Base-by-base conservation (phyloP, 1,284 basidiomycete genomes). In the Trametes versicolor region DNA sequence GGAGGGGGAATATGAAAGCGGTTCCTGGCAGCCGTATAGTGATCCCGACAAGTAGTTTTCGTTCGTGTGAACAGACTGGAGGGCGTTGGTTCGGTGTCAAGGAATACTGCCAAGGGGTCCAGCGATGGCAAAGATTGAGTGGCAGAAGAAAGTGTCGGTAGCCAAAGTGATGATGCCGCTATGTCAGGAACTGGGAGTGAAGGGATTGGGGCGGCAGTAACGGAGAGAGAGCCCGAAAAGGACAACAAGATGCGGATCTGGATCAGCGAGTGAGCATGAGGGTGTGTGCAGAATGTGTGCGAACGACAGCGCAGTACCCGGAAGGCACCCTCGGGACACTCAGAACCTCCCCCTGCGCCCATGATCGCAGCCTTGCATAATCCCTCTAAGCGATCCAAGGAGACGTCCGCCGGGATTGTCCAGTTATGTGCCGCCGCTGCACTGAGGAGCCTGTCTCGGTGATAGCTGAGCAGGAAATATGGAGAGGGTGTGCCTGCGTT, bases 21-120 rank as follows among this genome's bases (percentile, higher is more conserved):
- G 1, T 70, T 68, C 21, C 91, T 87, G 2, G 92, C 90, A 29
- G 81, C 80, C 43, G 87, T 80, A 70, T 93, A 94, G 29, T 82
- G 74, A 10, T 73, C 66, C 53, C 92, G 83, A 36, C 81, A 65
- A 0, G 91, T 92, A 0, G 92, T 94, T 76, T 94, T 94, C 51
- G 89, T 89, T 36, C 74, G 72, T 0, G 89, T 89, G 73, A 88
- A 90, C 19, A 83, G 65, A 13, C 87, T 87, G 0, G 83, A 77
- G 9, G 81, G 74, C 0, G 87, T 90, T 4, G 85, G 76, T 62
- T 80, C 72, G 1, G 78, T 80, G 75, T 93, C 92, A 53, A 91
- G 66, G 60, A 79, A 78, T 53, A 92, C 70, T 23, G 73, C 74
- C 62, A 83, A 74, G 25, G 80, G 71, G 12, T 66, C 68, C 47